Evolutionary conservation across 768 basidiomycete genomes (phyloP).

Genomic region (Sutorius australiensis): DNA sequence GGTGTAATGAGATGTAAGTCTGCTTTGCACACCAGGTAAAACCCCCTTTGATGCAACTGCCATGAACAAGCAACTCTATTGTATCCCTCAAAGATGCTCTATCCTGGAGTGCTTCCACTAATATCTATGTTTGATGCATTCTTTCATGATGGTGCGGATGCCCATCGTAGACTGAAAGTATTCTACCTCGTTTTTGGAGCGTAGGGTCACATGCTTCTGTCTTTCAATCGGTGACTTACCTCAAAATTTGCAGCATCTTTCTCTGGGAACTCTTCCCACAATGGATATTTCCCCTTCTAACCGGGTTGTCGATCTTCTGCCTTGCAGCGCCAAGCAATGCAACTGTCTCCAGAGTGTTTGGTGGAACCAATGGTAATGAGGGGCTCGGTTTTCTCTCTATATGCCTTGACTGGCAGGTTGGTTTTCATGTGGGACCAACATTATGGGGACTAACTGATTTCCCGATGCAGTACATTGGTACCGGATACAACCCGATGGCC

Average conservation of each 20-base stretch:
- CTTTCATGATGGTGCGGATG: slow-evolving; percentile 38
- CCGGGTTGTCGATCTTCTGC: slow-evolving; percentile 60
- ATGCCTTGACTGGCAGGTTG: slow-evolving; percentile 58
- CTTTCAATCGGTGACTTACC: not conserved
- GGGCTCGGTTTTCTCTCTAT: slow-evolving; percentile 58
- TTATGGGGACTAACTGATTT: not conserved
- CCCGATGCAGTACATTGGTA: slow-evolving; percentile 19
- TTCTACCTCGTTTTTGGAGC: slow-evolving; percentile 23
- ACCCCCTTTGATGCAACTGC: not conserved
- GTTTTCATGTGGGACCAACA: slow-evolving; percentile 23
- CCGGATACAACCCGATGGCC: slow-evolving; percentile 42
- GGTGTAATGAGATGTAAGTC: slow-evolving; percentile 47
- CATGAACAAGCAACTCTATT: slow-evolving; percentile 27
- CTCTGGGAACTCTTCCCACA: slow-evolving; percentile 27
- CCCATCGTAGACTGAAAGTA: slow-evolving; percentile 39
- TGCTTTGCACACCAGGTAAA: not conserved
- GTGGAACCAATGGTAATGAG: slow-evolving; percentile 60
- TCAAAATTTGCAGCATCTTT: slow-evolving; percentile 30
- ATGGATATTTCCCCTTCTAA: slow-evolving; percentile 53
- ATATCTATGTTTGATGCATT: slow-evolving; percentile 32
- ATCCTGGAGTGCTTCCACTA: slow-evolving; percentile 31
- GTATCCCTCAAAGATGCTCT: slow-evolving; percentile 45
- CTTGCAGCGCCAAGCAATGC: slow-evolving; percentile 49
- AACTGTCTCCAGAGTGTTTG: slow-evolving; percentile 53
- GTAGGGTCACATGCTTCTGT: slow-evolving; percentile 31